Percentiles rank a stretch among this genome's conserved stretches.
These are phyloP conservation scores for Candida tibetensis DNA, from an alignment of 805 yeast genomes.

Conservation along the genomic window DNA sequence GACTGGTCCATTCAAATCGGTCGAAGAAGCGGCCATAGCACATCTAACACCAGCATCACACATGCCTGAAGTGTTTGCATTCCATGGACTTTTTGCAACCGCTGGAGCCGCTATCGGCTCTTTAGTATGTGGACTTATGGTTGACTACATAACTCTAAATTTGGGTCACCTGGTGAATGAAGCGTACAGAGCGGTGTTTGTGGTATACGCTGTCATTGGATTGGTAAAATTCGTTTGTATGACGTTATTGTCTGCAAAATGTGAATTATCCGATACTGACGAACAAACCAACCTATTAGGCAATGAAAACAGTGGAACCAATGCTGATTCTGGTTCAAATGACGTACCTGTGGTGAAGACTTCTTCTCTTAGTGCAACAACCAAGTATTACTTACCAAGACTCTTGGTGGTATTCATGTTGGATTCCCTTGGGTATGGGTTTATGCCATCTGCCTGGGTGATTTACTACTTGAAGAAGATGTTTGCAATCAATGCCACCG, in stretches of 20 bases:
- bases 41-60: constrained; percentile 65
- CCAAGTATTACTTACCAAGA: constrained; percentile 44
- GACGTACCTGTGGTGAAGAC: constrained; percentile 5
- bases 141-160: constrained; percentile 41
- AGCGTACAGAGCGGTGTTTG: constrained; percentile 59
- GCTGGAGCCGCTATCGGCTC: constrained; percentile 76
- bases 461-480: constrained; percentile 70
- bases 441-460: constrained; percentile 86
- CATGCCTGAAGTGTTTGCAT: constrained; percentile 72
- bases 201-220: constrained; percentile 55
- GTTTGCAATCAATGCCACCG: constrained; percentile 53
- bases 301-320: constrained; percentile 12
- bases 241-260: constrained; percentile 47
- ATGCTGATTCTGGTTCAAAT: not conserved
- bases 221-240: constrained; percentile 48
- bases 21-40: constrained; percentile 81
- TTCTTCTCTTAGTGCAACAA: constrained; percentile 36
- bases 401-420: constrained; percentile 66
- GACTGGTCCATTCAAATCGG: constrained; percentile 85
- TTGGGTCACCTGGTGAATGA: constrained; percentile 31
- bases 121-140: constrained; percentile 55
- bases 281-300: constrained; percentile 5
- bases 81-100: constrained; percentile 67
- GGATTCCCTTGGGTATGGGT: constrained; percentile 86
- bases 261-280: constrained; percentile 41